These are phyloP conservation scores for Erythrobasidium hasegawianum DNA, from an alignment of 1,284 basidiomycete genomes.

Conservation along the genomic window DNA sequence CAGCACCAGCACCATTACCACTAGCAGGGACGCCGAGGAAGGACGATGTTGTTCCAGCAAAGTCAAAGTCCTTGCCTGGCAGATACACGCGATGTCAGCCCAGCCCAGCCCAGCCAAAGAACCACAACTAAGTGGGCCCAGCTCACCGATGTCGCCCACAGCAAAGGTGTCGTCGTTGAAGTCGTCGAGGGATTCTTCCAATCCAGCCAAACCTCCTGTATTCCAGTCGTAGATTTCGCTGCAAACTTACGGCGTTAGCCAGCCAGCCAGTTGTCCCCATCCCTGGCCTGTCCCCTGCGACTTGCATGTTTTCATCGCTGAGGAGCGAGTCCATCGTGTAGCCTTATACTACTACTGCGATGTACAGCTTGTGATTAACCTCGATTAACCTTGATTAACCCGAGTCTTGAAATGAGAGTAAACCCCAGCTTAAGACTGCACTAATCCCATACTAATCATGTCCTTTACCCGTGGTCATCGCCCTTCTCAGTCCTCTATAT, in stretches of 20 bases:
- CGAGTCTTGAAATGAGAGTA: too few relatives aligned
- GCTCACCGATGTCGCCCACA: constrained; percentile 52
- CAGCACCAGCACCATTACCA: too few relatives aligned
- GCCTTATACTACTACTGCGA: too few relatives aligned
- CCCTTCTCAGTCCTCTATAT: constrained; percentile 29
- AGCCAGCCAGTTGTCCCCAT: too few relatives aligned
- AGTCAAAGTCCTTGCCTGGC: constrained; percentile 89
- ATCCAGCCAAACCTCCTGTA: constrained; percentile 60
- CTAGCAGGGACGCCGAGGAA: constrained; percentile 46
- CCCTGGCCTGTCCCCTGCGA: too few relatives aligned
- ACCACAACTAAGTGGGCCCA: too few relatives aligned
- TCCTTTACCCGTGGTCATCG: constrained; percentile 7
- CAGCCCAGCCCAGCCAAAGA: too few relatives aligned
- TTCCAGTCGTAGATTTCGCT: constrained; percentile 35
- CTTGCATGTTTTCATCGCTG: too few relatives aligned
- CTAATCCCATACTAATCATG: not conserved
- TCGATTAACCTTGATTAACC: too few relatives aligned
- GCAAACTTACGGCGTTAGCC: too few relatives aligned
- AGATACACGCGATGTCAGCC: not conserved
- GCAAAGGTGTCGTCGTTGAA: constrained; percentile 97
- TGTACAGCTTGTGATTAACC: too few relatives aligned
- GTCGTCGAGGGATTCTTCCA: constrained; percentile 84
- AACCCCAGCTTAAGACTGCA: not conserved
- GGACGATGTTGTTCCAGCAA: constrained; percentile 53
- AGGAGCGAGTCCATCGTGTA: too few relatives aligned